phyloP scores from a whole-genome alignment of 805 yeast species.

The Myxozyma udenii region DNA sequence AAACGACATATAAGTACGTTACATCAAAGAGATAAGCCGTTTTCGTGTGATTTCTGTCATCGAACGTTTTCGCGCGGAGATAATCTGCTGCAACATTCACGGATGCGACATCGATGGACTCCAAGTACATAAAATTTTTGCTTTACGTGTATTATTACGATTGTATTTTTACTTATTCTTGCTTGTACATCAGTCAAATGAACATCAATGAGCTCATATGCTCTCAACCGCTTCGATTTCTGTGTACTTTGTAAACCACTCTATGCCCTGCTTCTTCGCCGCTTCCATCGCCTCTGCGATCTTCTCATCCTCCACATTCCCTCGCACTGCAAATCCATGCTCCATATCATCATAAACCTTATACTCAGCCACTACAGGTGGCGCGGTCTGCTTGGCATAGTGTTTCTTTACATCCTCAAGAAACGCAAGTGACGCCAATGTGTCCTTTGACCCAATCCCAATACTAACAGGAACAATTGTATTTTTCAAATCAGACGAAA shows the following conservation, averaged over 20 bases:
- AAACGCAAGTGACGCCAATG: neutral
- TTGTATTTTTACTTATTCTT: too few species aligned
- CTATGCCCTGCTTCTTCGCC: slow-evolving; percentile 6
- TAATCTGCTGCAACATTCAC: slow-evolving; percentile 63
- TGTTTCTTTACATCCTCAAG: slow-evolving; percentile 4
- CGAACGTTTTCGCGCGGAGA: slow-evolving; percentile 67
- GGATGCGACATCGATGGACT: slow-evolving; percentile 45
- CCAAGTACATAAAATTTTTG: too few species aligned
- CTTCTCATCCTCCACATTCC: slow-evolving; percentile 6
- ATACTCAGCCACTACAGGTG: slow-evolving; percentile 7
- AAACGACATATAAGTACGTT: slow-evolving; percentile 70
- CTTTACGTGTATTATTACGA: too few species aligned
- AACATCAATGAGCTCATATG: too few species aligned
- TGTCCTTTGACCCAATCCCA: slow-evolving; percentile 18
- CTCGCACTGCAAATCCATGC: slow-evolving; percentile 25
- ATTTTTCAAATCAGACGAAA: slow-evolving; percentile 16
- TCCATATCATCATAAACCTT: slow-evolving; percentile 12
- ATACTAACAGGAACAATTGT: slow-evolving; percentile 13
- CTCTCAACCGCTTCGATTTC: too few species aligned
- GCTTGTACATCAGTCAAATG: too few species aligned
- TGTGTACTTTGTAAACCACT: neutral
- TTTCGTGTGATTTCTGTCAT: slow-evolving; percentile 56
- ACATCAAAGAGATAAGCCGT: slow-evolving; percentile 69
- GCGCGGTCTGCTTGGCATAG: neutral
- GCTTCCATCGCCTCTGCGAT: slow-evolving; percentile 16